Conservation (phyloP, 176 grass and related monocot genomes). For the Tillandsia fasciculata region DNA sequence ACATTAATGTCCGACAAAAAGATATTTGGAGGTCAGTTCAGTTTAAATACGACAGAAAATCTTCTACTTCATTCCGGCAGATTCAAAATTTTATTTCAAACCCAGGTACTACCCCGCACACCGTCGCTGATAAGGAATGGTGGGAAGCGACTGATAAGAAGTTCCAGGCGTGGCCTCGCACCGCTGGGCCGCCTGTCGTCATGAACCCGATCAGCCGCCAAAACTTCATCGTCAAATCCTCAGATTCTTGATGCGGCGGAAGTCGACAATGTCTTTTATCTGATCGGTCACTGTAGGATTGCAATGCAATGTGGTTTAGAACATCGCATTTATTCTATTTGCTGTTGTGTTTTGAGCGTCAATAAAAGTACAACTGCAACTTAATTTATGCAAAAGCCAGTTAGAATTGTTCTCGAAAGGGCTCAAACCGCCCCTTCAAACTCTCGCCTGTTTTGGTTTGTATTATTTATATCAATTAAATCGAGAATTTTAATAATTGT, state of each 20-base stretch:
- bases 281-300: no score
- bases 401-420: no score
- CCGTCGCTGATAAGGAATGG: conserved; percentile 16
- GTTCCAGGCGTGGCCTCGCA: conserved; percentile 26
- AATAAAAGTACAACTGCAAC: no score
- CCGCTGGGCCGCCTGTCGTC: conserved; percentile 20
- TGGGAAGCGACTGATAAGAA: conserved; percentile 19
- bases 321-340: no score
- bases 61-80: not conserved
- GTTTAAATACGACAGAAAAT: not conserved
- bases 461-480: no score
- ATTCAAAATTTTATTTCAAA: not conserved
- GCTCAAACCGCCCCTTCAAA: no score
- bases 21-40: conserved; percentile 23
- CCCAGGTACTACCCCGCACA: conserved; percentile 18
- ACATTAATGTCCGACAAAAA: conserved; percentile 10
- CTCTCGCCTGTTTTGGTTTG: no score
- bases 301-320: no score
- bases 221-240: conserved; percentile 19
- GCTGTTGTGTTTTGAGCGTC: no score
- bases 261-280: no score
- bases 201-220: conserved; percentile 24
- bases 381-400: no score
- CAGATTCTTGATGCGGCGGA: not conserved
- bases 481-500: no score